Conservation (phyloP, 257 asterid species). For the Fraxinus cuspidata region DNA sequence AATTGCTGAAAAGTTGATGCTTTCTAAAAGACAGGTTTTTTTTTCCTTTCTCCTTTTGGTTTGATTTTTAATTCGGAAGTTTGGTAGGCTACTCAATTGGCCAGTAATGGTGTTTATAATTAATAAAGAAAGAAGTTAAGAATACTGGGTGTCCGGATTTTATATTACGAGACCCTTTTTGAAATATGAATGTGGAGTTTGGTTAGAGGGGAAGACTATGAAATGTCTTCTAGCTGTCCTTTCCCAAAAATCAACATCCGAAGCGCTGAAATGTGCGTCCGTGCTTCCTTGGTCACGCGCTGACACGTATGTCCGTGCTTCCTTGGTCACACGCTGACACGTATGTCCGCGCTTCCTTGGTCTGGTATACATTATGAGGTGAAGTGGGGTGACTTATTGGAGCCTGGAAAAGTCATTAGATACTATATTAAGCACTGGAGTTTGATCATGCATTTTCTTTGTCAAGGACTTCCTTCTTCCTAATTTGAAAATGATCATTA, state of each 20-base stretch:
- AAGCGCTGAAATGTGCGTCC: no score
- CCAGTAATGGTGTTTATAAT: conserved; percentile 4
- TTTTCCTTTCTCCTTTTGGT: conserved; percentile 17
- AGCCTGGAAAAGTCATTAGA: background rate
- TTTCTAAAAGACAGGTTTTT: conserved; percentile 72
- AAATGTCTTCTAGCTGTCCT: background rate
- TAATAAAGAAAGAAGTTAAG: background rate
- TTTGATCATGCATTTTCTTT: background rate
- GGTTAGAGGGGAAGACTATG: background rate
- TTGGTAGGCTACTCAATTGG: background rate
- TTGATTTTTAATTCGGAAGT: background rate
- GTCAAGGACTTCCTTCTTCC: background rate
- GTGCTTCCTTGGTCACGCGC: background rate
- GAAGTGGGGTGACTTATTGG: background rate
- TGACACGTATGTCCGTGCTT: background rate
- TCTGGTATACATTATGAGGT: background rate
- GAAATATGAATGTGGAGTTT: conserved; percentile 22
- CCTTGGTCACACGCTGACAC: background rate
- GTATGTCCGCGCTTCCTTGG: background rate
- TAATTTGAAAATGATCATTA: background rate
- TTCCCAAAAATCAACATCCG: no score
- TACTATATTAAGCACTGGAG: background rate
- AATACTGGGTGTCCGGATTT: background rate
- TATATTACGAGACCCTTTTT: conserved; percentile 6
- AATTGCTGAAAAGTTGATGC: conserved; percentile 71